Evolutionary conservation across 2,329 filamentous ascomycete genomes (phyloP).

Genomic region (Iodosphaeria phyllophila): DNA sequence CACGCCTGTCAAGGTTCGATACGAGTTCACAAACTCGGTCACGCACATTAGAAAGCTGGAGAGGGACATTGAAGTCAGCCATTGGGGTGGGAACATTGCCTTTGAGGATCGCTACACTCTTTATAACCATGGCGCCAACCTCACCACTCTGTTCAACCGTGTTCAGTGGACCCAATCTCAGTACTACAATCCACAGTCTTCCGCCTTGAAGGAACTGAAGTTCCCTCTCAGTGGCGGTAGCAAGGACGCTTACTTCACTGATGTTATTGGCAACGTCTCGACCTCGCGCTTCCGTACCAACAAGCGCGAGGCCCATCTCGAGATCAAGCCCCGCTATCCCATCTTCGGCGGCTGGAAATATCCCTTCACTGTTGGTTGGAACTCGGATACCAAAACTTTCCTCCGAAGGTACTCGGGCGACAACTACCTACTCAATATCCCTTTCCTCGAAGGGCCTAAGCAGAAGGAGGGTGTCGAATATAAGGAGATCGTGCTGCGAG

Average conservation of each 20-base stretch:
- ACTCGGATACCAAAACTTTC: constrained; percentile 63
- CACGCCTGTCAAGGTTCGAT: constrained; percentile 62
- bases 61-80: constrained; percentile 84
- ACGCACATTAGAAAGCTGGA: constrained; percentile 64
- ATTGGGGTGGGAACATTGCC: constrained; percentile 94
- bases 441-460: constrained; percentile 85
- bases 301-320: constrained; percentile 61
- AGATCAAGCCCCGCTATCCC: constrained; percentile 89
- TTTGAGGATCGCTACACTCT: constrained; percentile 89
- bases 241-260: constrained; percentile 80
- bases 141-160: constrained; percentile 54
- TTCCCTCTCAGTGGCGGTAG: constrained; percentile 67
- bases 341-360: constrained; percentile 97
- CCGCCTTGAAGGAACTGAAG: constrained; percentile 64
- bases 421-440: constrained; percentile 72
- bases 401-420: constrained; percentile 48
- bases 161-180: constrained; percentile 55
- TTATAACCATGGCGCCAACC: constrained; percentile 67
- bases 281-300: constrained; percentile 74
- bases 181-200: constrained; percentile 61
- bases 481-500: constrained; percentile 56
- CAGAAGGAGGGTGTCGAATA: constrained; percentile 75
- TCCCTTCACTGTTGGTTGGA: constrained; percentile 93
- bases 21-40: constrained; percentile 89
- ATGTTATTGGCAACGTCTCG: constrained; percentile 92